These are phyloP conservation scores for Penicillium coffeae DNA, from an alignment of 495 filamentous ascomycete genomes.

Conservation along the genomic window DNA sequence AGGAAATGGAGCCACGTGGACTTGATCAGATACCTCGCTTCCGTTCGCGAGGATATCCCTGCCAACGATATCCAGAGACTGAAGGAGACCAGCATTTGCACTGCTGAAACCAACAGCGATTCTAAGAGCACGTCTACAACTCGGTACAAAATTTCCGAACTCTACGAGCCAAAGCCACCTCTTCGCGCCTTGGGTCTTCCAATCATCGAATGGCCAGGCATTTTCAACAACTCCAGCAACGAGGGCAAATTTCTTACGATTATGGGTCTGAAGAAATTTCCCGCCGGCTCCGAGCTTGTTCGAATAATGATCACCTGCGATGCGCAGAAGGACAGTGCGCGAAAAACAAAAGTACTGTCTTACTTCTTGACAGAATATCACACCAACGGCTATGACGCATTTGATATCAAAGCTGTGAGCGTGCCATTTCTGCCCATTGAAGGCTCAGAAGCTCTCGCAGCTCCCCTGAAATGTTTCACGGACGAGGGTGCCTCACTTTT, in stretches of 20 bases:
- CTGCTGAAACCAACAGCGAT: conserved; percentile 56
- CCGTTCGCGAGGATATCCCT: conserved; percentile 88
- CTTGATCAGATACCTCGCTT: conserved; percentile 87
- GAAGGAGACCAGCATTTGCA: conserved; percentile 71
- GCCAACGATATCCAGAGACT: conserved; percentile 75
- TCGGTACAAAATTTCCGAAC: conserved; percentile 74
- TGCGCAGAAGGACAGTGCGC: conserved; percentile 47
- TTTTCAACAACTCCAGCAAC: conserved; percentile 53
- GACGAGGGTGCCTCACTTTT: conserved; percentile 73
- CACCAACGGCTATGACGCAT: conserved; percentile 64
- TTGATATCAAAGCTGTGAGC: conserved; percentile 51
- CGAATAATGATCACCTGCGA: conserved; percentile 64
- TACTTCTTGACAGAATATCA: conserved; percentile 81
- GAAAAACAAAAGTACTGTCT: conserved; percentile 64
- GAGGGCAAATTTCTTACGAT: conserved; percentile 70
- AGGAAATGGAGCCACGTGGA: conserved; percentile 87
- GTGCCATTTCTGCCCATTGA: conserved; percentile 72
- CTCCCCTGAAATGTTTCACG: conserved; percentile 74
- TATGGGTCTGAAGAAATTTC: conserved; percentile 68
- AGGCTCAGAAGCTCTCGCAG: conserved; percentile 57
- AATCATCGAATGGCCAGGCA: conserved; percentile 80
- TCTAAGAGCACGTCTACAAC: conserved; percentile 33
- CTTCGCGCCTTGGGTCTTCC: conserved; percentile 67
- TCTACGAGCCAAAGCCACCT: conserved; percentile 76
- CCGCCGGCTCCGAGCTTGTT: conserved; percentile 65